Evolutionary conservation across 495 filamentous ascomycete species (phyloP), one percentile per base, ranked within the genome.

Genomic region (Chaetomidium leptoderma): DNA sequence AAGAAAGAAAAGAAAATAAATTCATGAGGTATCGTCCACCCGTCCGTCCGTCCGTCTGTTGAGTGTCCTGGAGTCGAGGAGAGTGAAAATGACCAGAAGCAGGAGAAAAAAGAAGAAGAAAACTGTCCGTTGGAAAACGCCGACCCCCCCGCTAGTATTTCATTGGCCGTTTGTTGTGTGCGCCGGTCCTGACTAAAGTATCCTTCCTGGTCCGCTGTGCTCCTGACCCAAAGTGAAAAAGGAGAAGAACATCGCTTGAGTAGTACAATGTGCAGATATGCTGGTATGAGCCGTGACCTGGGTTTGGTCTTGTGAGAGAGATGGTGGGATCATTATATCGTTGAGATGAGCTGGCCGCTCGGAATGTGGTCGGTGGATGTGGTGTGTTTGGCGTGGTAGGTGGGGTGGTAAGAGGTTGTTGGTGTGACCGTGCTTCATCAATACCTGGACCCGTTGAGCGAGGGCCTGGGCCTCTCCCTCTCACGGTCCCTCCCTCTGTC

Each of bases 401-500:
- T 6, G 6, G 11, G 32, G 48, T n/a, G 13, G n/a, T n/a, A n/a
- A n/a, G 13, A 37, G 30, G 4, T 3, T 0, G 4, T n/a, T 16
- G 19, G 14, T 30, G 27, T 23, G 23, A 14, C 1, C 17, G 16
- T 0, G 17, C 1, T 6, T 16, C 10, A 4, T 37, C 33, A 40
- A n/a, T 39, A 23, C 26, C 54, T 14, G 10, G 35, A 13, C 26
- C 54, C 54, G 23, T 57, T 57, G 24, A 32, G 44, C 16, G 54
- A 23, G 0, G 21, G 54, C 23, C 53, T 32, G 10, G 33, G 51
- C n/a, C 50, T 21, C 0, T 57, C 53, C 26, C 39, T 39, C 16
- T 58, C 55, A 17, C 50, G 23, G 5, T 55, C 49, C n/a, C 47
- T 35, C 4, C 60, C 58, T 6, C 44, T 6, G 21, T 58, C 50